A percentile compares a stretch with the other conserved stretches of the same genome.
phyloP scores from a whole-genome alignment of 768 basidiomycete species.

The Dentipellis fragilis region DNA sequence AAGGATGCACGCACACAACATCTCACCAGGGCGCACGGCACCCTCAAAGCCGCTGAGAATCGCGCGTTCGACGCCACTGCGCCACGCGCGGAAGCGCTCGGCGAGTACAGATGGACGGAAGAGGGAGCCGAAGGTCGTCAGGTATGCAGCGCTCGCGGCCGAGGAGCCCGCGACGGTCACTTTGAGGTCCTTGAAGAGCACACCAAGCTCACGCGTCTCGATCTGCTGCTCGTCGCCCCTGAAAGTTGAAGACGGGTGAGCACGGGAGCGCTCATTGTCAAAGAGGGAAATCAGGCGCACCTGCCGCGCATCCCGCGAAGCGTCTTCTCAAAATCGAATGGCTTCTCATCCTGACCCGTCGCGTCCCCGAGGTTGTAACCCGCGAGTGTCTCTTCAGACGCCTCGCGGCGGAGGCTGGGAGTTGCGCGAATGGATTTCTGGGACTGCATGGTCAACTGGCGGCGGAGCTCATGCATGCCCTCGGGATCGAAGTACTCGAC shows the following conservation, averaged over 20 bases:
- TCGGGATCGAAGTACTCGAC: conserved; percentile 43
- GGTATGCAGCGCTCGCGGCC: conserved; percentile 30
- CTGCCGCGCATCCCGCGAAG: conserved; percentile 16
- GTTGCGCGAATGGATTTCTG: background rate
- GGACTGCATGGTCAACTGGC: conserved; percentile 20
- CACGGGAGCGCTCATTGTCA: no score
- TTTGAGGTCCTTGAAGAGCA: conserved; percentile 45
- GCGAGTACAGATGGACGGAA: conserved; percentile 43
- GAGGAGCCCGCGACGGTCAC: conserved; percentile 52
- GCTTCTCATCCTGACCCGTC: conserved; percentile 9
- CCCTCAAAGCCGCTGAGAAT: conserved; percentile 48
- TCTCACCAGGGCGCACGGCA: conserved; percentile 53
- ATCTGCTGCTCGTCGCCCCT: conserved; percentile 42
- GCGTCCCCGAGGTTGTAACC: background rate
- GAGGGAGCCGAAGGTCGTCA: conserved; percentile 49
- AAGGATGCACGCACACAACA: conserved; percentile 44
- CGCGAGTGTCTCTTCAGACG: background rate
- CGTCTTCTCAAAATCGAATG: conserved; percentile 22
- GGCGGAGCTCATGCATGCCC: conserved; percentile 32
- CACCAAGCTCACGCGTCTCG: conserved; percentile 45
- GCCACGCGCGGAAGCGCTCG: conserved; percentile 30
- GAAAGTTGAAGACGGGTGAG: no score
- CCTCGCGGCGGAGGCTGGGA: background rate
- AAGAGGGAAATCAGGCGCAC: conserved; percentile 5
- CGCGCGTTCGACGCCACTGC: conserved; percentile 52